A percentile compares a stretch with the other conserved stretches of the same genome.
Conservation (phyloP, 2,329 filamentous ascomycete species). For the Pseudopyrenochaeta lycopersici region DNA sequence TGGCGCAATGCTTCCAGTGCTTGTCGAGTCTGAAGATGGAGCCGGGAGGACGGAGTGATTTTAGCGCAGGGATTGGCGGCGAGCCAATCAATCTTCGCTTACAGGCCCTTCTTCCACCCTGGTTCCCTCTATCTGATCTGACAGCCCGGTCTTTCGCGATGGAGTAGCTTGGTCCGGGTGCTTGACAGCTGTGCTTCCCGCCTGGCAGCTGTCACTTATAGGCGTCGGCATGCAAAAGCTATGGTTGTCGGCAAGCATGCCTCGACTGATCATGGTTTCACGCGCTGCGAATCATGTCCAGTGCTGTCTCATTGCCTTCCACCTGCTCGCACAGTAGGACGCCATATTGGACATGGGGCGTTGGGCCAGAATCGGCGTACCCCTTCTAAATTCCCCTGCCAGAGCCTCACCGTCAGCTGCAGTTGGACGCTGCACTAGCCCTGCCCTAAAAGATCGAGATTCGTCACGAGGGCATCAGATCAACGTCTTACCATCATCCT, state of each 20-base stretch:
- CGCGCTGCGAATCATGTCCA: conserved; percentile 19
- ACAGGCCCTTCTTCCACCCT: background rate
- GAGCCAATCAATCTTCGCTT: background rate
- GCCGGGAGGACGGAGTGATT: conserved; percentile 28
- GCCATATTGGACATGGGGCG: conserved; percentile 16
- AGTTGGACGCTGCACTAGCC: background rate
- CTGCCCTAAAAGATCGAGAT: conserved; percentile 12
- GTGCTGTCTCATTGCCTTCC: conserved; percentile 4
- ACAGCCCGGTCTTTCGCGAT: conserved; percentile 20
- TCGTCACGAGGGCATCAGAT: conserved; percentile 10
- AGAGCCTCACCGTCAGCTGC: conserved; percentile 27
- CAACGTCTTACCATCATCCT: background rate
- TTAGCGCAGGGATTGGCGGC: conserved; percentile 19
- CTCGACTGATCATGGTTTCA: conserved; percentile 15
- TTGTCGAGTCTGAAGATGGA: conserved; percentile 23
- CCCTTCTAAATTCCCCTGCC: conserved; percentile 21
- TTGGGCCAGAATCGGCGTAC: conserved; percentile 7
- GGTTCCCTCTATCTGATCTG: conserved; percentile 1
- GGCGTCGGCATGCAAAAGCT: conserved; percentile 1
- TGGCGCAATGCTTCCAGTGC: conserved; percentile 27
- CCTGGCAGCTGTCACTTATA: conserved; percentile 15
- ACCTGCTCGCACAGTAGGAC: conserved; percentile 8
- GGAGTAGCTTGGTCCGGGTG: conserved; percentile 9
- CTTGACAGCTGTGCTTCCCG: conserved; percentile 6
- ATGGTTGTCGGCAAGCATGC: background rate